Evolutionary conservation across 176 grass and related monocot species (phyloP).

Genomic region (Elaeis guineensis): DNA sequence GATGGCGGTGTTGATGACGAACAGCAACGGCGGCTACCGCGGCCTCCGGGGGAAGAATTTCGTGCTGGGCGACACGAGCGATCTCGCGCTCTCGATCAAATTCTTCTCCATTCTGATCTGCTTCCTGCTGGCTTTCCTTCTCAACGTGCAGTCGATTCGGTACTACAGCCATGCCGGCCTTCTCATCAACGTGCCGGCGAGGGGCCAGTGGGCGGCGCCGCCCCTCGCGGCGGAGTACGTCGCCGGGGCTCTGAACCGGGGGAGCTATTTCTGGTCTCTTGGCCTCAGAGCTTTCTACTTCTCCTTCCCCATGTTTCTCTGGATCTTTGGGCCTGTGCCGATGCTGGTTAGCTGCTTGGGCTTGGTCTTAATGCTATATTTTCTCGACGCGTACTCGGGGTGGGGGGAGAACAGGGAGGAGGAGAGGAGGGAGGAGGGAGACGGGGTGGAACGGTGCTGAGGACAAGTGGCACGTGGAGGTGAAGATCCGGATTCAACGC

Average conservation of each 20-base stretch:
- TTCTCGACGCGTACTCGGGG: no score
- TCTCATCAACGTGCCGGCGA: constrained; percentile 53
- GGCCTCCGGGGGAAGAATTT: not conserved
- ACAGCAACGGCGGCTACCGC: not conserved
- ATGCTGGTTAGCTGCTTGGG: constrained; percentile 28
- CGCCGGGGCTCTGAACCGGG: constrained; percentile 46
- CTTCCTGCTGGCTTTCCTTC: constrained; percentile 77
- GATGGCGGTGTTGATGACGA: not conserved
- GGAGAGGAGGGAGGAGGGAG: no score
- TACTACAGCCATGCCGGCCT: constrained; percentile 71
- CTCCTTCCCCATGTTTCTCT: constrained; percentile 66
- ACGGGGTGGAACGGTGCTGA: no score
- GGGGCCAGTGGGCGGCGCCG: not conserved
- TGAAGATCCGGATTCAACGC: no score
- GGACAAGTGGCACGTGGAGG: no score
- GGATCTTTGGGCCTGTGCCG: constrained; percentile 80
- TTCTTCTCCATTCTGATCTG: constrained; percentile 65
- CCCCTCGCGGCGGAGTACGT: constrained; percentile 29
- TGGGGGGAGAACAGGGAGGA: no score
- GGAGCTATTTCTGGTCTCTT: constrained; percentile 77
- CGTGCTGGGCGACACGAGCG: constrained; percentile 23
- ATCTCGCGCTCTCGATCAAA: constrained; percentile 34
- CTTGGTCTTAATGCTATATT: no score
- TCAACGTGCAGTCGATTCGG: constrained; percentile 73
- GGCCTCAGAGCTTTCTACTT: constrained; percentile 77